These are phyloP conservation scores for Verticillium longisporum DNA, from an alignment of 2,329 filamentous ascomycete species.

Conservation along the genomic window DNA sequence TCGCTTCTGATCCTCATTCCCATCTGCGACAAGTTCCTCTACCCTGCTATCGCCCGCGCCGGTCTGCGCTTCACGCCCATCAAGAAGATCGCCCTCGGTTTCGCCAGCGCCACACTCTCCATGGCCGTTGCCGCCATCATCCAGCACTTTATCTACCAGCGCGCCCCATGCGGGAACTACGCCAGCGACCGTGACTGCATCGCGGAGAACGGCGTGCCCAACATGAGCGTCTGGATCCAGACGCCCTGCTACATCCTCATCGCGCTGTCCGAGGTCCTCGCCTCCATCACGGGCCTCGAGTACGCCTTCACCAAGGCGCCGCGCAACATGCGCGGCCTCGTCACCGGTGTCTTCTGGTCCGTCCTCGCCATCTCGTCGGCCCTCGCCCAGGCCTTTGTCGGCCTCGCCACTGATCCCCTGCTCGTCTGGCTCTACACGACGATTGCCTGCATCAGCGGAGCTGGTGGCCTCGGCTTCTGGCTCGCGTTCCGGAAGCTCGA, in stretches of 20 bases:
- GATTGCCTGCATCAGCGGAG: conserved; percentile 48
- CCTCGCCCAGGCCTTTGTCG: conserved; percentile 39
- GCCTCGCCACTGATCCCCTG: conserved; percentile 38
- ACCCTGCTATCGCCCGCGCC: conserved; percentile 47
- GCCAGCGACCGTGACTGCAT: conserved; percentile 33
- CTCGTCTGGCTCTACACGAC: conserved; percentile 58
- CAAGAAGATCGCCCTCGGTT: conserved; percentile 48
- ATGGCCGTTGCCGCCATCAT: conserved; percentile 25
- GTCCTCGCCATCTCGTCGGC: conserved; percentile 52
- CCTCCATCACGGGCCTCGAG: conserved; percentile 41
- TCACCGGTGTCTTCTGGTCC: conserved; percentile 49
- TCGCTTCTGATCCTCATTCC: conserved; percentile 69
- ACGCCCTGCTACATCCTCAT: conserved; percentile 23
- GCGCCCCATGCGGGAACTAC: conserved; percentile 42
- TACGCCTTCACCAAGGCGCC: conserved; percentile 61
- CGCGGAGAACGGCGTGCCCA: conserved; percentile 19
- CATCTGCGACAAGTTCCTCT: conserved; percentile 54
- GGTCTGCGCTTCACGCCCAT: conserved; percentile 55
- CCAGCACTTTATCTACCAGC: conserved; percentile 44
- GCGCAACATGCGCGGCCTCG: conserved; percentile 56
- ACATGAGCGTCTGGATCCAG: conserved; percentile 50
- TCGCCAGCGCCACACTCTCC: conserved; percentile 18
- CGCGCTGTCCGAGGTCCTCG: conserved; percentile 20
- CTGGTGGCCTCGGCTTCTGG: conserved; percentile 56
- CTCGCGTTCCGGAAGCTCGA: conserved; percentile 50